Percentiles rank a stretch among this genome's conserved stretches.
These are phyloP conservation scores for Lippia alba DNA, from an alignment of 305 asterid species.

Conservation along the genomic window DNA sequence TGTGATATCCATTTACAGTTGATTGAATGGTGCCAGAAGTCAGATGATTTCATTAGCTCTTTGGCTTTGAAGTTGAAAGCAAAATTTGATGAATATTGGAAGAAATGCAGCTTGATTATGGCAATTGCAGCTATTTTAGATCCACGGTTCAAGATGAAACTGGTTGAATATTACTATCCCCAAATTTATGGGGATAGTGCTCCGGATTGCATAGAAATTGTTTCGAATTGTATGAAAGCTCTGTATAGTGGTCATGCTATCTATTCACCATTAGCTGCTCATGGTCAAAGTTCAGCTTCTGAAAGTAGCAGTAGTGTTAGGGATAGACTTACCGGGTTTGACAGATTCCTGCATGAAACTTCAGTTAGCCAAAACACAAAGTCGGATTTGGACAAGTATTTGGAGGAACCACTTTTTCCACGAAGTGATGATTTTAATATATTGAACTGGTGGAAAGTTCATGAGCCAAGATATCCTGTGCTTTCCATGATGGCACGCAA, in stretches of 20 bases:
- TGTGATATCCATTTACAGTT: slow-evolving; percentile 89
- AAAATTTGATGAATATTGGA: slow-evolving; percentile 92
- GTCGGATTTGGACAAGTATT: slow-evolving; percentile 88
- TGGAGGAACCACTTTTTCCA: slow-evolving; percentile 89
- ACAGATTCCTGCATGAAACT: slow-evolving; percentile 69
- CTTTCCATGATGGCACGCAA: slow-evolving; percentile 92
- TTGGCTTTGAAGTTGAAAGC: slow-evolving; percentile 83
- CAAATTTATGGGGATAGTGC: slow-evolving; percentile 76
- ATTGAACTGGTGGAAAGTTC: slow-evolving; percentile 96
- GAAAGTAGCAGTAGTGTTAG: slow-evolving; percentile 53
- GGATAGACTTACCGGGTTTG: slow-evolving; percentile 80
- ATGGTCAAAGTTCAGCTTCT: slow-evolving; percentile 54
- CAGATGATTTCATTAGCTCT: slow-evolving; percentile 77
- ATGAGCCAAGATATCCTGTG: slow-evolving; percentile 82
- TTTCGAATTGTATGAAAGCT: slow-evolving; percentile 83
- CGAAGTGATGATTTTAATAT: slow-evolving; percentile 71
- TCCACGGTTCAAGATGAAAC: slow-evolving; percentile 87
- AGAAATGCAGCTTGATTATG: slow-evolving; percentile 94
- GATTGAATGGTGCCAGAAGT: slow-evolving; percentile 90
- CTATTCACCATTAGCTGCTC: slow-evolving; percentile 67
- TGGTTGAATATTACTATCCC: slow-evolving; percentile 87
- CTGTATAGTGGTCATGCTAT: slow-evolving; percentile 80
- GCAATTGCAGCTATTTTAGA: slow-evolving; percentile 92
- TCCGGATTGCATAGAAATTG: slow-evolving; percentile 69
- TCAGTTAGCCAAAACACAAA: slow-evolving; percentile 61